These are phyloP conservation scores for Peziza echinospora DNA, from an alignment of 495 filamentous ascomycete species.

Conservation along the genomic window DNA sequence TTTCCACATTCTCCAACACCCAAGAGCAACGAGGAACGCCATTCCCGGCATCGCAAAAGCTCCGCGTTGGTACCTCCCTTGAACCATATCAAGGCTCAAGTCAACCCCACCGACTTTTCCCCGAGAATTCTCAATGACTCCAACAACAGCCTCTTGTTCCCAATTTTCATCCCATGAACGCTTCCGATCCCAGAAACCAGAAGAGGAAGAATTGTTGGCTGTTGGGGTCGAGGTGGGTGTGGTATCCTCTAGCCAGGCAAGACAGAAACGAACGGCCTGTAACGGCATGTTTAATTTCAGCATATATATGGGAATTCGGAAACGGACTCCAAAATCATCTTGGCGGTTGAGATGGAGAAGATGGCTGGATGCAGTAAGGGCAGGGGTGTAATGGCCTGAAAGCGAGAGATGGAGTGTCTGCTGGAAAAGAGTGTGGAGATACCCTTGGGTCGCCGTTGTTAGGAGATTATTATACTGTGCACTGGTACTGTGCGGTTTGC, in stretches of 20 bases:
- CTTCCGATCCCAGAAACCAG: too few relatives aligned
- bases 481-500: not conserved
- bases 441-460: not conserved
- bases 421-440: not conserved
- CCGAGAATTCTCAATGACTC: too few relatives aligned
- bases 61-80: not conserved
- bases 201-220: not conserved
- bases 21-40: not conserved
- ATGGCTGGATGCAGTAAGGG: not conserved
- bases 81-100: not conserved
- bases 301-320: not conserved
- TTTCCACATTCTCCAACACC: not conserved
- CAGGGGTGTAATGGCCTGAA: not conserved
- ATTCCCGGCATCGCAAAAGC: not conserved
- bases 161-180: too few relatives aligned
- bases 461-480: not conserved
- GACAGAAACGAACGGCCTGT: not conserved
- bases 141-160: not conserved
- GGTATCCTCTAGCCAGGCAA: not conserved
- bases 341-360: not conserved
- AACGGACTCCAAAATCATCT: not conserved
- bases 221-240: not conserved
- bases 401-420: not conserved
- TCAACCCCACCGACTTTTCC: not conserved
- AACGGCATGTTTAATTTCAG: not conserved